These are phyloP conservation scores for Phytophthora pluvialis DNA, from an alignment of 352 stramenopile genomes.

Conservation along the genomic window DNA sequence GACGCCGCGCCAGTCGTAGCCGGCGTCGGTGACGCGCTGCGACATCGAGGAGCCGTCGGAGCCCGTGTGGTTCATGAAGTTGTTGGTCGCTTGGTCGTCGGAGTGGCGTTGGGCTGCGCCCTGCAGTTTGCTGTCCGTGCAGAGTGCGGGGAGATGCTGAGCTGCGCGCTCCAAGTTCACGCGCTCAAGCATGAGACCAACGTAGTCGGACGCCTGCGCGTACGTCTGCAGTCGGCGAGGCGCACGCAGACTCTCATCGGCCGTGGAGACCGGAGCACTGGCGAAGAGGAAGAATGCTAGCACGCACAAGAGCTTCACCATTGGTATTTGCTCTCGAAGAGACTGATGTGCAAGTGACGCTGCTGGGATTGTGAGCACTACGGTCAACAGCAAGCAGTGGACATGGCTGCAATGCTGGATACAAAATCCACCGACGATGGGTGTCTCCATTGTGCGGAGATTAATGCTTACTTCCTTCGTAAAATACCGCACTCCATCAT, in stretches of 20 bases:
- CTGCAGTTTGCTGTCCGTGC: constrained; percentile 44
- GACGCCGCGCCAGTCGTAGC: constrained; percentile 54
- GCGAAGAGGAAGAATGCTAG: constrained; percentile 11
- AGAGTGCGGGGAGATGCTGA: constrained; percentile 39
- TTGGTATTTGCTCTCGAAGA: constrained; percentile 1
- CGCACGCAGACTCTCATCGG: not conserved
- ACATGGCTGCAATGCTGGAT: constrained; percentile 34
- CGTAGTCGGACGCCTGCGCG: constrained; percentile 24
- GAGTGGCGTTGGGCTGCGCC: constrained; percentile 34
- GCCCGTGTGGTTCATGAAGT: constrained; percentile 60
- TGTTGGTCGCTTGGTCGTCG: constrained; percentile 49
- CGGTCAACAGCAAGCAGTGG: not conserved
- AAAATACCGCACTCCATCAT: constrained; percentile 21
- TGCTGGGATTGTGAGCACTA: constrained; percentile 6
- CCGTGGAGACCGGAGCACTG: not conserved
- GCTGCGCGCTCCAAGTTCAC: constrained; percentile 56
- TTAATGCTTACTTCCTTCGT: constrained; percentile 16
- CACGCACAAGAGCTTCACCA: constrained; percentile 4
- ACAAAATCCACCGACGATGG: constrained; percentile 28
- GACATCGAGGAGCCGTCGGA: constrained; percentile 44
- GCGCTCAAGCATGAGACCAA: constrained; percentile 44
- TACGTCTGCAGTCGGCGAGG: constrained; percentile 36
- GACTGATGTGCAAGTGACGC: constrained; percentile 12
- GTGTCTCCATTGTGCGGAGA: not conserved
- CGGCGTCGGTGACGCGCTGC: constrained; percentile 43